Evolutionary conservation across 2,329 filamentous ascomycete species (phyloP).

Genomic region (Fusarium goolgardi): DNA sequence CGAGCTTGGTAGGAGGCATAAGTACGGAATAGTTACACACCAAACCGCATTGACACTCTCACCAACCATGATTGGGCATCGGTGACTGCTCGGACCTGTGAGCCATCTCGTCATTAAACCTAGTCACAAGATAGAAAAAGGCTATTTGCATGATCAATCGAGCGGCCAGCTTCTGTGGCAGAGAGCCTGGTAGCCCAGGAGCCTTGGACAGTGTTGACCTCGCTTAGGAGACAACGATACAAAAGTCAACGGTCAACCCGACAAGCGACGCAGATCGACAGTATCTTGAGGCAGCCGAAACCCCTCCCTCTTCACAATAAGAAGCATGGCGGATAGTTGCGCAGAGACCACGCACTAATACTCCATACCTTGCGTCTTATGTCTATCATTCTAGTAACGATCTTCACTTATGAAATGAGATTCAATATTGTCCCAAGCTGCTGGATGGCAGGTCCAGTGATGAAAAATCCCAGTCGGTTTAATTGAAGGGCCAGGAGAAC

Average conservation of each 20-base stretch:
- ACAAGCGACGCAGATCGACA: neutral
- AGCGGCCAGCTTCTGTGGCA: neutral
- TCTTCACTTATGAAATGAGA: conserved; percentile 21
- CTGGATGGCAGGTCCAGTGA: conserved; percentile 1
- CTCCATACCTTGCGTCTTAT: neutral
- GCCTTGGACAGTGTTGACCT: neutral
- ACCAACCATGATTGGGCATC: neutral
- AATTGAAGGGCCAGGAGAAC: conserved; percentile 6
- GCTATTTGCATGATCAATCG: neutral
- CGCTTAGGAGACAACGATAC: neutral
- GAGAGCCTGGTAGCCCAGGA: neutral
- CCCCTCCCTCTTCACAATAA: neutral
- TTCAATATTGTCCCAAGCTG: conserved; percentile 14
- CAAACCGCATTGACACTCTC: neutral
- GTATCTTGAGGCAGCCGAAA: neutral
- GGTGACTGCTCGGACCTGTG: neutral
- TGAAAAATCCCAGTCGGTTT: neutral
- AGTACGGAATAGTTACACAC: neutral
- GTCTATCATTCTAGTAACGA: conserved; percentile 23
- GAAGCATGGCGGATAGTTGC: neutral
- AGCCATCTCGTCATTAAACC: neutral
- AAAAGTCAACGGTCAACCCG: neutral
- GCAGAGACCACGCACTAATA: neutral
- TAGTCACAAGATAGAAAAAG: neutral
- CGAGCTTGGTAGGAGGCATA: neutral